These are phyloP conservation scores for Candida easanensis DNA, from an alignment of 805 yeast species.

Conservation along the genomic window DNA sequence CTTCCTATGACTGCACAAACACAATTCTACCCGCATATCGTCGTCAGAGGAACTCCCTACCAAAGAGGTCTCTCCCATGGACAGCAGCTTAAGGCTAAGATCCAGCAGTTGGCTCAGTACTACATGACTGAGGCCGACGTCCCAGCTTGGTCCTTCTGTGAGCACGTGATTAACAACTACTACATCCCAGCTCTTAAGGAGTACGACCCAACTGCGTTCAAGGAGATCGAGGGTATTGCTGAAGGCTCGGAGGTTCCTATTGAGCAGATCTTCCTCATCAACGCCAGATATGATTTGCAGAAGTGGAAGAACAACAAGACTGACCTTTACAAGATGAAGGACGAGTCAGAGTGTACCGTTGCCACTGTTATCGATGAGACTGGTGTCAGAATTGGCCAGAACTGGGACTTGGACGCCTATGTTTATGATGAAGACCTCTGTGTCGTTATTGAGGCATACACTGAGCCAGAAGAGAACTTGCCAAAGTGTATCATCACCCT, in stretches of 20 bases:
- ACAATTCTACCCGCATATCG: constrained; percentile 12
- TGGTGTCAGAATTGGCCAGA: constrained; percentile 17
- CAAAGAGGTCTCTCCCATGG: constrained; percentile 16
- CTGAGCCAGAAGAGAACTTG: constrained; percentile 14
- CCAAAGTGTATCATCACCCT: constrained; percentile 14
- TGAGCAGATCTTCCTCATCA: constrained; percentile 14
- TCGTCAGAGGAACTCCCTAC: constrained; percentile 13
- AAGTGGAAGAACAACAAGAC: constrained; percentile 14
- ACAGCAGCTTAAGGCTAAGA: constrained; percentile 12
- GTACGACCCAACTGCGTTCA: constrained; percentile 9
- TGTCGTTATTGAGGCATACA: constrained; percentile 13
- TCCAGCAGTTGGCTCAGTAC: constrained; percentile 11
- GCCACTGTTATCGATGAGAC: constrained; percentile 16
- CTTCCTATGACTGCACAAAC: constrained; percentile 1
- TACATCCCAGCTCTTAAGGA: constrained; percentile 17
- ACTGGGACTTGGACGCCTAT: constrained; percentile 16
- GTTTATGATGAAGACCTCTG: constrained; percentile 14
- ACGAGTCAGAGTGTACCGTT: constrained; percentile 16
- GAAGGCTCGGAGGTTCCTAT: constrained; percentile 12
- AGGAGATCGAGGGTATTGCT: constrained; percentile 14
- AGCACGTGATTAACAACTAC: constrained; percentile 12
- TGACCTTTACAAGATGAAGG: constrained; percentile 12
- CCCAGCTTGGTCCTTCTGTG: constrained; percentile 14
- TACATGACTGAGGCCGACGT: constrained; percentile 14
- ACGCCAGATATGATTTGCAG: constrained; percentile 17